A percentile compares a stretch with the other conserved stretches of the same genome.
These are phyloP conservation scores for Rhizopus arrhizus DNA, from an alignment of 371 early-diverging fungal genomes.

Conservation along the genomic window DNA sequence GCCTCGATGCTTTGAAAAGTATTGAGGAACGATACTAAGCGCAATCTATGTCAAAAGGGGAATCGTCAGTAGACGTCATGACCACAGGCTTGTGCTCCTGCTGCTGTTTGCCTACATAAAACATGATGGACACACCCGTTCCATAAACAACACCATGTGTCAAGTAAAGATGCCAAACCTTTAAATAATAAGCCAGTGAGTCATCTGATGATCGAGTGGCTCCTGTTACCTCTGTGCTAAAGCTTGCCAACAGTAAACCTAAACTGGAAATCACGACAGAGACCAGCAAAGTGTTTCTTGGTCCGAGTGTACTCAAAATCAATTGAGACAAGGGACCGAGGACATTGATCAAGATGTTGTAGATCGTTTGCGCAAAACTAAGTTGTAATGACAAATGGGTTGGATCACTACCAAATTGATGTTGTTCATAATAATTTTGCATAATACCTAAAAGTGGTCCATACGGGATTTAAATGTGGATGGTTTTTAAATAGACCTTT, in stretches of 20 bases:
- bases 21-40: conserved; percentile 51
- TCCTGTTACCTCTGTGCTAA: conserved; percentile 27
- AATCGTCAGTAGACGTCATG: too few relatives aligned
- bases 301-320: conserved; percentile 18
- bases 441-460: conserved; percentile 10
- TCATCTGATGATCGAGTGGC: not conserved
- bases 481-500: too few relatives aligned
- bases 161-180: conserved; percentile 45
- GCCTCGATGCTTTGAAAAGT: conserved; percentile 67
- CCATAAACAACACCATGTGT: conserved; percentile 40
- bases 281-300: conserved; percentile 27
- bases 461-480: not conserved
- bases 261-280: conserved; percentile 25
- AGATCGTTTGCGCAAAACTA: conserved; percentile 40
- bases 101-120: conserved; percentile 31
- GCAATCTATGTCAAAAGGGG: conserved; percentile 15
- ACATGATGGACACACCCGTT: conserved; percentile 52
- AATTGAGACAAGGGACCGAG: conserved; percentile 36
- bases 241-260: conserved; percentile 38
- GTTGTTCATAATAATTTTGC: conserved; percentile 32
- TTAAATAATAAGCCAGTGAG: not conserved
- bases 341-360: conserved; percentile 32
- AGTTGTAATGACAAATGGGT: conserved; percentile 22
- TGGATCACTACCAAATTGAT: conserved; percentile 2
- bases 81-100: not conserved